Evolutionary conservation across 768 basidiomycete species (phyloP).

Genomic region (Amanita inopinata): DNA sequence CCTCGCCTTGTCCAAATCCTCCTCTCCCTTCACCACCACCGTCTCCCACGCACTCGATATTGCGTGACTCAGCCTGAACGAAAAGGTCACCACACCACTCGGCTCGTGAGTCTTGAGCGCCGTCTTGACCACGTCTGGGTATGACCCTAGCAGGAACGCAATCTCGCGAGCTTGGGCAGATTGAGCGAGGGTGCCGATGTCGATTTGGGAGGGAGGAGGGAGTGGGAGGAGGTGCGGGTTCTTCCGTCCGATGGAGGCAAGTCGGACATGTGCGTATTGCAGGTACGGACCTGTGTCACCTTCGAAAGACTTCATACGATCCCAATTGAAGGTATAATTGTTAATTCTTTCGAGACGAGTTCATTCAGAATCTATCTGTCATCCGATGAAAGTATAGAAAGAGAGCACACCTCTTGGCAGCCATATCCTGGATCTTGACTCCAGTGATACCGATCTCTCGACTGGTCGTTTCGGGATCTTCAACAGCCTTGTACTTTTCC

Average conservation of each 20-base stretch:
- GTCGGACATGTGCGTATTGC: conserved; percentile 92
- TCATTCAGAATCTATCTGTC: no score
- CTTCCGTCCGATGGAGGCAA: conserved; percentile 85
- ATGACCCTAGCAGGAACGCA: conserved; percentile 75
- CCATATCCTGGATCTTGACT: conserved; percentile 97
- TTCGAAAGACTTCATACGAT: conserved; percentile 90
- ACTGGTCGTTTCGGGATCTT: conserved; percentile 73
- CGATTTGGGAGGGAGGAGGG: conserved; percentile 57
- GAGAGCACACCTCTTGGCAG: conserved; percentile 43
- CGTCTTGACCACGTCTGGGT: conserved; percentile 84
- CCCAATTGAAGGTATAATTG: conserved; percentile 93
- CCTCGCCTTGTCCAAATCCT: conserved; percentile 63
- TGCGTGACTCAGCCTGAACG: conserved; percentile 77
- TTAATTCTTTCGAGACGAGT: conserved; percentile 57
- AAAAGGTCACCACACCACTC: conserved; percentile 84
- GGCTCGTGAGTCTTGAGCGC: conserved; percentile 85
- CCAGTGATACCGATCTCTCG: conserved; percentile 88
- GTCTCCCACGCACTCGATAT: conserved; percentile 92
- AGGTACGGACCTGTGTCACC: conserved; percentile 95
- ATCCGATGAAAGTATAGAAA: conserved; percentile 4
- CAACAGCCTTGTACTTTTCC: conserved; percentile 82
- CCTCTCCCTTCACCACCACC: conserved; percentile 77
- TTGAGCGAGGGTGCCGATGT: conserved; percentile 54
- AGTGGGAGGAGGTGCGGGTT: conserved; percentile 81
- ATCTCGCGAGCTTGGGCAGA: conserved; percentile 76